A percentile compares a stretch with the other conserved stretches of the same genome.
Evolutionary conservation across 1,284 basidiomycete genomes (phyloP).

Genomic region (Termitomyces sp.): DNA sequence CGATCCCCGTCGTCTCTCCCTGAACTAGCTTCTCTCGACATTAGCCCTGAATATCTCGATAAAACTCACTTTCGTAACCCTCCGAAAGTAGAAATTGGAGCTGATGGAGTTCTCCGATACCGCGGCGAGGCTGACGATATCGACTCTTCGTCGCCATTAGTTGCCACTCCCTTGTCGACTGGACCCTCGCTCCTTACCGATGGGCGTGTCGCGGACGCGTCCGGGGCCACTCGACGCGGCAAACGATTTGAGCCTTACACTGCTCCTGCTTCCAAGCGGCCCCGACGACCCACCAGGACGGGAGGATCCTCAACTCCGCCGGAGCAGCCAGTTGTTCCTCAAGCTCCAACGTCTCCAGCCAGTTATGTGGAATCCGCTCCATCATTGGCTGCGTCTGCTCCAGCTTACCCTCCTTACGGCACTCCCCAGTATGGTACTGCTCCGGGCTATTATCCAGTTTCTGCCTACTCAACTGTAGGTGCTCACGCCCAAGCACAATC

Average conservation of each 20-base stretch:
- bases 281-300: conserved; percentile 14
- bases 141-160: conserved; percentile 41
- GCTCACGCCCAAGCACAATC: conserved; percentile 1
- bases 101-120: conserved; percentile 79
- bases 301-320: conserved; percentile 13
- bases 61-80: conserved; percentile 89
- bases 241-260: conserved; percentile 54
- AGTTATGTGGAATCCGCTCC: conserved; percentile 8
- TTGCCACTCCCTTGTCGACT: conserved; percentile 46
- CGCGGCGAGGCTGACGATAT: conserved; percentile 73
- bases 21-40: conserved; percentile 81
- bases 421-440: conserved; percentile 10
- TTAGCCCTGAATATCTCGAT: conserved; percentile 85
- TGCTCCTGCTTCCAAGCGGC: conserved; percentile 13
- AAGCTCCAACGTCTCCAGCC: not conserved
- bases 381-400: conserved; percentile 3
- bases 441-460: conserved; percentile 10
- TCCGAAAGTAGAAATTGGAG: conserved; percentile 79
- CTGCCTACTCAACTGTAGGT: conserved; percentile 8
- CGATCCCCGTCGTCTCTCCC: conserved; percentile 85
- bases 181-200: conserved; percentile 51
- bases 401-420: conserved; percentile 7
- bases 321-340: conserved; percentile 6
- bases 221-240: conserved; percentile 34
- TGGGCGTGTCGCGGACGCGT: conserved; percentile 30